A percentile compares a stretch with the other conserved stretches of the same genome.
These are phyloP conservation scores for Bipolaris gigantea DNA, from an alignment of 2,329 filamentous ascomycete genomes.

Conservation along the genomic window DNA sequence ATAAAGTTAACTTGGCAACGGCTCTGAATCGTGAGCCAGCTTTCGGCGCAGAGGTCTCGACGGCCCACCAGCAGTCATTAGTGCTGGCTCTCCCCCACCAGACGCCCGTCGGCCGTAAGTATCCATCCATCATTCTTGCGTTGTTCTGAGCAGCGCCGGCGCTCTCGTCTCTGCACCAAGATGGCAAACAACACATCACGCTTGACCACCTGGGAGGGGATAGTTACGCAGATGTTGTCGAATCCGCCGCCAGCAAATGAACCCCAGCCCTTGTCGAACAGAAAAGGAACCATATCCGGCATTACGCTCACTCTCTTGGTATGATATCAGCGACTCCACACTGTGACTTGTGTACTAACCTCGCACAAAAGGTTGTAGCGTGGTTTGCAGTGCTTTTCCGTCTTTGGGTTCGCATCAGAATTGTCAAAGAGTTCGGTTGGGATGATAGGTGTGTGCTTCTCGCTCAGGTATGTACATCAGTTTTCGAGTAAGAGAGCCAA, in stretches of 20 bases:
- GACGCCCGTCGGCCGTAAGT: neutral
- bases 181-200: neutral
- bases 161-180: slow-evolving; percentile 4
- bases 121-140: slow-evolving; percentile 1
- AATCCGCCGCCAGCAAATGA: slow-evolving; percentile 34
- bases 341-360: slow-evolving; percentile 10
- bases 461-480: slow-evolving; percentile 26
- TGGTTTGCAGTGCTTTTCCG: slow-evolving; percentile 35
- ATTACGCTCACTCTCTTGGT: slow-evolving; percentile 33
- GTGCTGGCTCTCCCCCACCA: slow-evolving; percentile 1
- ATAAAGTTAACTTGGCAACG: slow-evolving; percentile 11
- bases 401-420: slow-evolving; percentile 31
- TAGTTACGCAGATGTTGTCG: slow-evolving; percentile 24
- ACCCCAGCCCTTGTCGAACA: slow-evolving; percentile 32
- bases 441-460: slow-evolving; percentile 41
- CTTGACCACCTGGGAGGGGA: slow-evolving; percentile 21
- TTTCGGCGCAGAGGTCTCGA: neutral
- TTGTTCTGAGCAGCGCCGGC: slow-evolving; percentile 6
- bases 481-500: too few species aligned
- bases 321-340: slow-evolving; percentile 1
- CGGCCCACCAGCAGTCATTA: slow-evolving; percentile 7
- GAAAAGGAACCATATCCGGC: slow-evolving; percentile 30
- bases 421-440: slow-evolving; percentile 41
- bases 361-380: slow-evolving; percentile 22
- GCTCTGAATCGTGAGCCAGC: slow-evolving; percentile 7